Conservation (phyloP, 164 flowering plant genomes). For the Euptelea pleiosperma region DNA sequence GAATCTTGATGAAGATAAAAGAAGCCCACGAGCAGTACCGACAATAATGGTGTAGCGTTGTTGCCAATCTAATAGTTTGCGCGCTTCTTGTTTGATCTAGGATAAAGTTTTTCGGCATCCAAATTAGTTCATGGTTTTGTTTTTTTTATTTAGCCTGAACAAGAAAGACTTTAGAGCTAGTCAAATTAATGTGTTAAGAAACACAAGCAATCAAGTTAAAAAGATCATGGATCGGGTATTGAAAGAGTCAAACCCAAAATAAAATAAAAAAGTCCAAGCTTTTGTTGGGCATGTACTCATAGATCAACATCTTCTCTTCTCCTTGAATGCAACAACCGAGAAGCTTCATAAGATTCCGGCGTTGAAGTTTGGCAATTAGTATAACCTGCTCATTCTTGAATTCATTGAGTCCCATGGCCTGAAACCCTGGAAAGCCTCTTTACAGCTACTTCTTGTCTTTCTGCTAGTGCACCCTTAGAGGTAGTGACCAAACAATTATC, state of each 20-base stretch:
- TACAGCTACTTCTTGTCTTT: conserved; percentile 10
- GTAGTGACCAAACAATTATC: too few relatives aligned
- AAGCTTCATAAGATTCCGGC: conserved; percentile 10
- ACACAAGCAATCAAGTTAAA: too few relatives aligned
- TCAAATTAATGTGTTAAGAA: too few relatives aligned
- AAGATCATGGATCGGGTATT: too few relatives aligned
- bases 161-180: too few relatives aligned
- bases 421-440: conserved; percentile 9
- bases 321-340: conserved; percentile 14
- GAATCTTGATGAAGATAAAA: conserved; percentile 17
- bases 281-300: conserved; percentile 12
- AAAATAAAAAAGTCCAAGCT: conserved; percentile 11
- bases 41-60: not conserved
- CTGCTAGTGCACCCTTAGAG: not conserved
- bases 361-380: conserved; percentile 8
- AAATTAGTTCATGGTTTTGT: not conserved
- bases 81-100: conserved; percentile 3
- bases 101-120: not conserved
- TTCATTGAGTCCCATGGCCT: conserved; percentile 5
- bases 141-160: too few relatives aligned
- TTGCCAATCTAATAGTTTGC: not conserved
- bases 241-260: conserved; percentile 12
- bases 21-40: conserved; percentile 9
- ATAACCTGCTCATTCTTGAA: conserved; percentile 13
- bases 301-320: conserved; percentile 12